Conservation (phyloP, 257 asterid genomes). For the Lithospermum erythrorhizon region DNA sequence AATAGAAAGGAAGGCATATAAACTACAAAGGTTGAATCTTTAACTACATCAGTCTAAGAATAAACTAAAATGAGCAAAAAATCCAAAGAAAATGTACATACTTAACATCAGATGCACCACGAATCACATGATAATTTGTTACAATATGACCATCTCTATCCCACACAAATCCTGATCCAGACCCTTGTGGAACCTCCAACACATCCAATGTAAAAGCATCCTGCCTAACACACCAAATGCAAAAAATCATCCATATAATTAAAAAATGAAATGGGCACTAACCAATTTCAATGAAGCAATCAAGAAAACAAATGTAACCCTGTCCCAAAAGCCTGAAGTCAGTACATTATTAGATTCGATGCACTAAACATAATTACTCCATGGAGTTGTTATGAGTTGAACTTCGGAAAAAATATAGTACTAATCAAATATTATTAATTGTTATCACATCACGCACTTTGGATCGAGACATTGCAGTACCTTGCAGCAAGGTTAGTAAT, state of each 20-base stretch:
- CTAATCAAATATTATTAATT: too few species aligned
- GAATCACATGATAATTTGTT: conserved; percentile 92
- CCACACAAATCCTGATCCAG: conserved; percentile 97
- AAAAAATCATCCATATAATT: background rate
- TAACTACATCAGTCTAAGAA: background rate
- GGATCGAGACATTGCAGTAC: too few species aligned
- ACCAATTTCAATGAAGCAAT: background rate
- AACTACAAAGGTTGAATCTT: background rate
- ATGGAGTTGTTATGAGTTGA: too few species aligned
- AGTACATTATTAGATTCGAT: too few species aligned
- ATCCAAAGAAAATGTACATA: conserved; percentile 8
- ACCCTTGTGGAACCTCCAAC: conserved; percentile 95
- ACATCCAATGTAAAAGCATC: conserved; percentile 88
- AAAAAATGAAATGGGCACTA: background rate
- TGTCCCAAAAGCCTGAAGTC: too few species aligned
- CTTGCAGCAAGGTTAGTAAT: conserved; percentile 88
- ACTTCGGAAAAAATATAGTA: too few species aligned
- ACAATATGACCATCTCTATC: conserved; percentile 71
- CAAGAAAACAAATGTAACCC: background rate
- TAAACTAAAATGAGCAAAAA: conserved; percentile 1
- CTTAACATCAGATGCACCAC: conserved; percentile 98
- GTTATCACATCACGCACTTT: too few species aligned
- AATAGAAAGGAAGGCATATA: too few species aligned
- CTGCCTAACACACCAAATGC: conserved; percentile 41
- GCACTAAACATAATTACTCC: too few species aligned